These are phyloP conservation scores for Cercis canadensis DNA, from an alignment of 306 rosid species.

Conservation along the genomic window DNA sequence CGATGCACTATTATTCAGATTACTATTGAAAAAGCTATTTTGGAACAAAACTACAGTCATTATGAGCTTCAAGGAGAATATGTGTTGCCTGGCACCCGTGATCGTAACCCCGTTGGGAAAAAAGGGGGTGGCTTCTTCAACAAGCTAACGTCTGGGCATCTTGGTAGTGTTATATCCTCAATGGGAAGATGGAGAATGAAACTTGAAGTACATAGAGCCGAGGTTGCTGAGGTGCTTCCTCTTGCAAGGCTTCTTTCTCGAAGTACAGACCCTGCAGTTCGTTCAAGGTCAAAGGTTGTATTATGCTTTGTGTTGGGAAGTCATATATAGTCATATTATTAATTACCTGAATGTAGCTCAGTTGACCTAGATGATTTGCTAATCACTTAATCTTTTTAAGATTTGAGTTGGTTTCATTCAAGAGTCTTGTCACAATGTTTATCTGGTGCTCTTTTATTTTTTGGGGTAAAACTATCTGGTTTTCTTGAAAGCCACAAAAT, in stretches of 20 bases:
- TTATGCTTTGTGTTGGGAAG: constrained; percentile 32
- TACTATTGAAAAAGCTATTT: constrained; percentile 83
- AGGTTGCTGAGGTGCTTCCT: constrained; percentile 97
- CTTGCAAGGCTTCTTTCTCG: constrained; percentile 88
- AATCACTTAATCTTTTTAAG: constrained; percentile 20
- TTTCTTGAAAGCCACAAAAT: neutral
- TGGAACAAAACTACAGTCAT: constrained; percentile 86
- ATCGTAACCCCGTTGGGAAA: constrained; percentile 58
- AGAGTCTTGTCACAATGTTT: constrained; percentile 5
- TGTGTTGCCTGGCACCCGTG: constrained; percentile 81
- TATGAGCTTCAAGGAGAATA: constrained; percentile 99
- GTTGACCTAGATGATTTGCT: constrained; percentile 19
- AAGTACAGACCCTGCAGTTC: constrained; percentile 85
- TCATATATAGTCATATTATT: constrained; percentile 18
- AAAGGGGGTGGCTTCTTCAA: constrained; percentile 59
- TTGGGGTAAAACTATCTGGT: too few relatives aligned
- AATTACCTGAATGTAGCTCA: constrained; percentile 27
- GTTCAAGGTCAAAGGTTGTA: constrained; percentile 90
- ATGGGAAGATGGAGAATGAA: constrained; percentile 99
- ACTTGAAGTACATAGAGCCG: constrained; percentile 84
- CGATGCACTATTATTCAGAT: constrained; percentile 59
- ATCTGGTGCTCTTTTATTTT: neutral
- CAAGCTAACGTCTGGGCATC: constrained; percentile 70
- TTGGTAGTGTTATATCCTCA: constrained; percentile 87
- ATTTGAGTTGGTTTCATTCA: constrained; percentile 12